phyloP scores from a whole-genome alignment of 2,329 filamentous ascomycete species.

The Bipolaris victoriae region DNA sequence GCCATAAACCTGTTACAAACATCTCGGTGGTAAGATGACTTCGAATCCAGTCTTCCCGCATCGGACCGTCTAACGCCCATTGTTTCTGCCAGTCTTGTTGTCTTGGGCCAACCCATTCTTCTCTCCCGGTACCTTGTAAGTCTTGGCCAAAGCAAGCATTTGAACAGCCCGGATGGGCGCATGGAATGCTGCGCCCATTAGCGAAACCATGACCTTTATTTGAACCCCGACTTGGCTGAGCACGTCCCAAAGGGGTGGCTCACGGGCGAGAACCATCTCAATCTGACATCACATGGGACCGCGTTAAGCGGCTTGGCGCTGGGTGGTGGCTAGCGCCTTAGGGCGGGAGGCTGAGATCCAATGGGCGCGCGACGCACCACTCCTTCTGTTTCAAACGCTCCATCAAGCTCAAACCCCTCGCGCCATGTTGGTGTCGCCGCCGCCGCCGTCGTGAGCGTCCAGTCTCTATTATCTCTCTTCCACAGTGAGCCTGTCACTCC shows the following conservation, averaged over 20 bases:
- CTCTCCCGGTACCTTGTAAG: not conserved
- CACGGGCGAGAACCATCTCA: conserved; percentile 11
- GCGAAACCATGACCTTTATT: not conserved
- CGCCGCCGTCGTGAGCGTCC: conserved; percentile 16
- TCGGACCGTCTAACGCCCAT: not conserved
- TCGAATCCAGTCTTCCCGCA: not conserved
- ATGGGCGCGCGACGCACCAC: conserved; percentile 17
- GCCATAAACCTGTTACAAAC: not conserved
- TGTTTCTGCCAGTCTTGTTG: not conserved
- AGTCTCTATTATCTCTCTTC: conserved; percentile 27
- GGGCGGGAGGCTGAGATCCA: conserved; percentile 17
- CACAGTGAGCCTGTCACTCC: conserved; percentile 41
- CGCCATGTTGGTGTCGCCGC: conserved; percentile 16
- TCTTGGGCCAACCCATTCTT: not conserved
- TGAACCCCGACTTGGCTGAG: not conserved
- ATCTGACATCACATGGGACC: conserved; percentile 15
- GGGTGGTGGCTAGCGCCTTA: conserved; percentile 14
- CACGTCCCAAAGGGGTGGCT: conserved; percentile 2
- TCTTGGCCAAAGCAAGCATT: not conserved
- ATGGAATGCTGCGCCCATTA: not conserved
- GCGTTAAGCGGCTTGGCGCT: conserved; percentile 18
- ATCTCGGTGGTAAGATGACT: not conserved
- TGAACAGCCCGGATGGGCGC: not conserved
- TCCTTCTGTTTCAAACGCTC: conserved; percentile 24
- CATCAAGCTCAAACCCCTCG: conserved; percentile 25